A percentile compares a stretch with the other conserved stretches of the same genome.
Evolutionary conservation across 176 grass and related monocot species (phyloP).

Genomic region (Lolium rigidum): DNA sequence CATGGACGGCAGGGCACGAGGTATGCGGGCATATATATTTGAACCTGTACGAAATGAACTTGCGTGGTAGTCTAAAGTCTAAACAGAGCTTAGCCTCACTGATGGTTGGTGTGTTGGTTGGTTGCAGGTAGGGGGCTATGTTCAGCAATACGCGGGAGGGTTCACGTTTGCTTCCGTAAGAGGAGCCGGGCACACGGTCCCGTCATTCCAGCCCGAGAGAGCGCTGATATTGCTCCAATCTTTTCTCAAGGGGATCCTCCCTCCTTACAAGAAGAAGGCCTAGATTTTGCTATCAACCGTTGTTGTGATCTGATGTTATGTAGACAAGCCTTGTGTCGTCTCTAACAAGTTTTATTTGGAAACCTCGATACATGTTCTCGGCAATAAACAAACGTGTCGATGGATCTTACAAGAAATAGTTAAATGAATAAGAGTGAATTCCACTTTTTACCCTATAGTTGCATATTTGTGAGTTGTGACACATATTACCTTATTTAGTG

Average conservation of each 20-base stretch:
- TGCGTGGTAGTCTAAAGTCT: no score
- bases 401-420: no score
- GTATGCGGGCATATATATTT: background rate
- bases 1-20: background rate
- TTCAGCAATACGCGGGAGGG: constrained; percentile 39
- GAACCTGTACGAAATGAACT: background rate
- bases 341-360: no score
- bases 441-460: no score
- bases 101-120: no score
- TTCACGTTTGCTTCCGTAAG: constrained; percentile 52
- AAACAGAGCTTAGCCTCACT: background rate
- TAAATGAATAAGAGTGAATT: no score
- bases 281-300: background rate
- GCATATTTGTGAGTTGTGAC: no score
- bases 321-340: background rate
- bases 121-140: constrained; percentile 49
- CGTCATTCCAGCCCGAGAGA: constrained; percentile 48
- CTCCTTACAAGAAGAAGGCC: background rate
- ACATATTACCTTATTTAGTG: no score
- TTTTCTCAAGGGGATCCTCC: constrained; percentile 50
- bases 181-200: constrained; percentile 49
- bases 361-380: no score
- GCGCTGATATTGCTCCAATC: constrained; percentile 43
- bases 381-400: no score
- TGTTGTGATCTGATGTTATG: background rate